Evolutionary conservation across 177 flowering plant genomes (phyloP).

Genomic region (Vitis hybrid): DNA sequence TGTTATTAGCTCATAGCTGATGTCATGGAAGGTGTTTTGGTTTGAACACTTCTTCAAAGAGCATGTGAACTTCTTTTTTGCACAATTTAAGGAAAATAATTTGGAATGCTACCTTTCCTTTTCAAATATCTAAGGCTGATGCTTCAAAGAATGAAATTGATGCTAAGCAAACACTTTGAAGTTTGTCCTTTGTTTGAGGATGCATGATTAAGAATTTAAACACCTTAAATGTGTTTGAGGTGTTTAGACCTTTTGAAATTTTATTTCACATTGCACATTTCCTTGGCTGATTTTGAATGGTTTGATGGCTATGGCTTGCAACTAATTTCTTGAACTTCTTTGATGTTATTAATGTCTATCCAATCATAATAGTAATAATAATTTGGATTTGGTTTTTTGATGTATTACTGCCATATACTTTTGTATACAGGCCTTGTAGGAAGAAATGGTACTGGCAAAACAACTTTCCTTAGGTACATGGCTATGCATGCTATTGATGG

Average conservation of each 20-base stretch:
- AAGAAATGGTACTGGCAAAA: slow-evolving; percentile 98
- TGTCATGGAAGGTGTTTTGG: background rate
- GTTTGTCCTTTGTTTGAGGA: background rate
- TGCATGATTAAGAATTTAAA: background rate
- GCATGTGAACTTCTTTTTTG: background rate
- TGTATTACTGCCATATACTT: background rate
- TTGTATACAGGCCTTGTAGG: slow-evolving; percentile 78
- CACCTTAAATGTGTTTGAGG: background rate
- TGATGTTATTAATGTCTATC: no score
- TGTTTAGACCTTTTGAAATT: no score
- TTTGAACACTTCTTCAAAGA: slow-evolving; percentile 1
- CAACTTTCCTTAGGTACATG: slow-evolving; percentile 94
- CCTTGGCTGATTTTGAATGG: no score
- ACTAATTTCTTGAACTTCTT: no score
- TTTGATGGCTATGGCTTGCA: no score
- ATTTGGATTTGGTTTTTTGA: background rate
- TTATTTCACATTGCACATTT: no score
- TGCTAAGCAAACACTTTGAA: background rate
- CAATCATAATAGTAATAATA: background rate
- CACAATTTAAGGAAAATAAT: background rate
- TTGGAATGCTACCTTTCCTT: background rate
- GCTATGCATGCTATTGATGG: slow-evolving; percentile 99
- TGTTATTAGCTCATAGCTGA: no score
- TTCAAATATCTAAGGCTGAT: background rate
- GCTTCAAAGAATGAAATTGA: background rate